A percentile compares a stretch with the other conserved stretches of the same genome.
phyloP scores from a whole-genome alignment of 495 filamentous ascomycete species.

The Rhizodiscina lignyota region DNA sequence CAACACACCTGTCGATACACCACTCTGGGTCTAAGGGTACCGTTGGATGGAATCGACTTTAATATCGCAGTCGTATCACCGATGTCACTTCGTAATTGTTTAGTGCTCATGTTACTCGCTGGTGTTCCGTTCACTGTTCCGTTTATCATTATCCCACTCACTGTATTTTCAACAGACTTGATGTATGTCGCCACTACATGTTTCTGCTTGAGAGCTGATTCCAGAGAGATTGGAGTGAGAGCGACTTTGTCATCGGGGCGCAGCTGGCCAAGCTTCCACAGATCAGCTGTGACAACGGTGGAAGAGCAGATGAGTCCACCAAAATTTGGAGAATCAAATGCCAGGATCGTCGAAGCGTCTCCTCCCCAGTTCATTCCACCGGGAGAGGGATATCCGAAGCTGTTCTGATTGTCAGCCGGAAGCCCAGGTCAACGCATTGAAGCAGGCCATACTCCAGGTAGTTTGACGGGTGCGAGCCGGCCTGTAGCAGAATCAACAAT shows the following conservation, averaged over 20 bases:
- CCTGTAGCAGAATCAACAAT: too few relatives aligned
- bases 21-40: background rate
- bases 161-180: background rate
- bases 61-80: too few relatives aligned
- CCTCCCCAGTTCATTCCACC: slow-evolving; percentile 41
- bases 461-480: slow-evolving; percentile 42
- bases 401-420: slow-evolving; percentile 5
- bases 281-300: slow-evolving; percentile 35
- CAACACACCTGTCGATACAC: background rate
- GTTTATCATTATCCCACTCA: too few relatives aligned
- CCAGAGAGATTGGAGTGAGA: background rate
- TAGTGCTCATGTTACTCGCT: too few relatives aligned
- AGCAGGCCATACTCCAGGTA: slow-evolving; percentile 33
- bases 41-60: too few relatives aligned
- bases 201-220: background rate
- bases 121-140: too few relatives aligned
- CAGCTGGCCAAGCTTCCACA: slow-evolving; percentile 44
- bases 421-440: background rate
- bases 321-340: slow-evolving; percentile 39
- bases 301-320: slow-evolving; percentile 40
- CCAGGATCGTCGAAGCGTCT: slow-evolving; percentile 40
- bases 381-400: slow-evolving; percentile 28
- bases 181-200: background rate
- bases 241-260: slow-evolving; percentile 37
- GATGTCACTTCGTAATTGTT: too few relatives aligned